Evolutionary conservation across 2,329 filamentous ascomycete species (phyloP), one percentile per base, ranked within the genome.

Genomic region (Fusarium sp.): DNA sequence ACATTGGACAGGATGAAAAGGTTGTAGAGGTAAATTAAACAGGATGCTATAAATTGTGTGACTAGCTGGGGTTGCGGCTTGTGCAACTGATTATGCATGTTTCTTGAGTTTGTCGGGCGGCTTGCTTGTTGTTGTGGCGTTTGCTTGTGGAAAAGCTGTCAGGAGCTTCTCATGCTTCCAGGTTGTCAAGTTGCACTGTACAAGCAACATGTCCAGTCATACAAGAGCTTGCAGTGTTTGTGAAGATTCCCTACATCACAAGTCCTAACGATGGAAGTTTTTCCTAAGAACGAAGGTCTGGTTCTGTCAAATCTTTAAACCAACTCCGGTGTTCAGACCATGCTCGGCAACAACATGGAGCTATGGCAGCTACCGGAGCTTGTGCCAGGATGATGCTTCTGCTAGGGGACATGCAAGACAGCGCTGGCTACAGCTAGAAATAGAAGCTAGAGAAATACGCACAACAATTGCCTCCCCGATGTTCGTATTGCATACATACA

Each of bases 301-400:
- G 22, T 24, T 52, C 6, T 52, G 27, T 52, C 18, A 20, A 52
- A 20, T 52, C 47, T 29, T 29, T 7, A 6, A 31, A 52, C 18
- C 5, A 52, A 31, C 47, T 20, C 11, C n/a, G 27, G 47, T 18
- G 27, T 52, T 52, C 10, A 52, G 47, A 52, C 27, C 24, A 20
- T n/a, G 27, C 18, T 52, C n/a, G n/a, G 18, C 47, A 4, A 29
- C 47, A 4, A 16, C 47, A n/a, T 52, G 27, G 47, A 52, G 47
- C 35, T 70, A 58, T 71, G 69, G 45, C 45, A 71, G 35, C 27
- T 47, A 62, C 31, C 52, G 34, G 62, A 70, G 56, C 70, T 68
- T 63, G 22, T 42, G 18, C 47, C 47, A 52, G 47, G 47, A 52
- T 50, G 45, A 27, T 52, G 47, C 27, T 52, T n/a, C 47, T 20